phyloP scores from a whole-genome alignment of 1,139 yeast genomes.

The Debaryomyces singareniensis region DNA sequence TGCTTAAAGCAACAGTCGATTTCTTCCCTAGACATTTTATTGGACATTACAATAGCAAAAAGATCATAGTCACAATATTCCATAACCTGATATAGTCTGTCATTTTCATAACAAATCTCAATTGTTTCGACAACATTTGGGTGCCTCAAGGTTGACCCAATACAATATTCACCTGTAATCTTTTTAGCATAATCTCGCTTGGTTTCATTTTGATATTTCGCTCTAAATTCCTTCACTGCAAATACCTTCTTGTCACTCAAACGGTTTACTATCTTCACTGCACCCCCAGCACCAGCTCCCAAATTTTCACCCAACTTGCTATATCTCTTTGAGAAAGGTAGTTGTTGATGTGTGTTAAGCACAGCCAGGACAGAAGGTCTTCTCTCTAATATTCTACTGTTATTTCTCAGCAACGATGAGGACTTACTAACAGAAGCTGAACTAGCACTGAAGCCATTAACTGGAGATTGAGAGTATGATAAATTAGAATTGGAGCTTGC shows the following conservation, averaged over 20 bases:
- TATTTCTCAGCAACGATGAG: conserved; percentile 23
- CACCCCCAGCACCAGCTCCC: conserved; percentile 97
- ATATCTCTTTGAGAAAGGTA: conserved; percentile 69
- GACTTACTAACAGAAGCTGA: conserved; percentile 22
- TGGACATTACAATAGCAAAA: conserved; percentile 93
- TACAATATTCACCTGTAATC: conserved; percentile 92
- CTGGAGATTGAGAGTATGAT: conserved; percentile 29
- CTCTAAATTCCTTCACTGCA: conserved; percentile 90
- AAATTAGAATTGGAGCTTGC: conserved; percentile 27
- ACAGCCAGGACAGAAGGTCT: conserved; percentile 32
- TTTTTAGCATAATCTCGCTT: conserved; percentile 87
- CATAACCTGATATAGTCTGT: conserved; percentile 85
- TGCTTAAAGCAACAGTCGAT: conserved; percentile 89
- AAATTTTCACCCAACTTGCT: conserved; percentile 78
- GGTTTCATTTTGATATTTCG: conserved; percentile 68
- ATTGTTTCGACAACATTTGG: conserved; percentile 89
- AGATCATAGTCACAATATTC: conserved; percentile 92
- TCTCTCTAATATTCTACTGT: conserved; percentile 29
- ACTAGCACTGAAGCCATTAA: conserved; percentile 11
- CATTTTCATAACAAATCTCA: conserved; percentile 86
- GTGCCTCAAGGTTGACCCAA: conserved; percentile 92
- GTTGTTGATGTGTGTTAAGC: conserved; percentile 22
- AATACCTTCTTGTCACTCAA: conserved; percentile 63
- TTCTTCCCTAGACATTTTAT: conserved; percentile 81
- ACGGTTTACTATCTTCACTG: conserved; percentile 72